Conservation (phyloP, 2,329 filamentous ascomycete genomes). For the Raffaelea ambrosiae region DNA sequence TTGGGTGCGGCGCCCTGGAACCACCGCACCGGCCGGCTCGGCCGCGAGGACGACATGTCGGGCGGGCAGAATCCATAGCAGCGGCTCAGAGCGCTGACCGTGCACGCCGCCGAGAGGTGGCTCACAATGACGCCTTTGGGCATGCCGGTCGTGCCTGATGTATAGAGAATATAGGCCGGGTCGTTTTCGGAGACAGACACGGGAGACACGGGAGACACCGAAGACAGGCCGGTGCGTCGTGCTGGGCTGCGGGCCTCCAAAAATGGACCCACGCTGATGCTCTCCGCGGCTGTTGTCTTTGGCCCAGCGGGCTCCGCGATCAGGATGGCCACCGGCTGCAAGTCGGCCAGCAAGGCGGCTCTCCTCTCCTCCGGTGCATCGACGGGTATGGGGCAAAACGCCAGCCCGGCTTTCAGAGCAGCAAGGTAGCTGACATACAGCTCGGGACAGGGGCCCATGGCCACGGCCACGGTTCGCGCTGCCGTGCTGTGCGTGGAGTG, state of each 20-base stretch:
- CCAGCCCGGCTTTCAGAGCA: conserved; percentile 24
- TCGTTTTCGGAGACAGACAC: conserved; percentile 2
- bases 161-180: conserved; percentile 43
- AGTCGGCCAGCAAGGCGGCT: conserved; percentile 15
- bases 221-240: too few relatives aligned
- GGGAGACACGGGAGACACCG: background rate
- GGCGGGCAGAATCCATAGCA: conserved; percentile 5
- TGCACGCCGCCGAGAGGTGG: conserved; percentile 29
- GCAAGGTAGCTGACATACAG: conserved; percentile 28
- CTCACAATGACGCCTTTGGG: conserved; percentile 52
- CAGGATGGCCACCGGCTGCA: background rate
- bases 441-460: conserved; percentile 19
- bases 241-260: background rate
- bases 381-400: conserved; percentile 27
- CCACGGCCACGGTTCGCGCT: conserved; percentile 11
- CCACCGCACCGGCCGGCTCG: conserved; percentile 20
- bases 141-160: conserved; percentile 49
- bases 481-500: background rate
- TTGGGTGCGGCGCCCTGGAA: conserved; percentile 28
- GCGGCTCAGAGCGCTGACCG: conserved; percentile 20
- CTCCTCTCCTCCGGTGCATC: conserved; percentile 22
- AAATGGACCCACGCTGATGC: background rate
- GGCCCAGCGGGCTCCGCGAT: background rate
- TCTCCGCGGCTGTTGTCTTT: background rate
- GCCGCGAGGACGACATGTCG: background rate